Conservation (phyloP, 2,329 filamentous ascomycete genomes). For the Emergomyces pasteurianus region DNA sequence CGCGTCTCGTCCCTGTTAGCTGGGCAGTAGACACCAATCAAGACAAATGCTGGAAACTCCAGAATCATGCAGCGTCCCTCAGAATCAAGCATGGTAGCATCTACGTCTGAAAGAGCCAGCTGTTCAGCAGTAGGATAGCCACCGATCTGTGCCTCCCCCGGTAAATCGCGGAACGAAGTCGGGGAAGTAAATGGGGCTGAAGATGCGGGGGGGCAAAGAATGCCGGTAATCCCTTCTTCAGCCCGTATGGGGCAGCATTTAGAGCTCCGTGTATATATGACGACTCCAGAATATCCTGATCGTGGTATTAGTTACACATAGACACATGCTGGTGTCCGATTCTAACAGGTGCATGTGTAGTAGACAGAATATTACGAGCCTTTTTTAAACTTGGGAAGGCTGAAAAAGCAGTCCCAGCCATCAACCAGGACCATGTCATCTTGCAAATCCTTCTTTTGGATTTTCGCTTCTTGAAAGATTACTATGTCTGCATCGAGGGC, state of each 20-base stretch:
- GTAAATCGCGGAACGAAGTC: slow-evolving; percentile 61
- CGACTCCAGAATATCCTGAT: slow-evolving; percentile 85
- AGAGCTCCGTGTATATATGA: slow-evolving; percentile 82
- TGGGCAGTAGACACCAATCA: slow-evolving; percentile 85
- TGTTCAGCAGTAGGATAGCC: slow-evolving; percentile 69
- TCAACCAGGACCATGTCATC: slow-evolving; percentile 95
- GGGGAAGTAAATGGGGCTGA: slow-evolving; percentile 58
- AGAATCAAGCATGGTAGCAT: slow-evolving; percentile 65
- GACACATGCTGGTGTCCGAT: not conserved
- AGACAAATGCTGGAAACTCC: slow-evolving; percentile 88
- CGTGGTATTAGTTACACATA: slow-evolving; percentile 2
- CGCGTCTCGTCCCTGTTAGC: slow-evolving; percentile 76
- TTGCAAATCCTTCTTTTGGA: slow-evolving; percentile 77
- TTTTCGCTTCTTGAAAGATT: slow-evolving; percentile 92
- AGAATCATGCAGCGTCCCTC: slow-evolving; percentile 86
- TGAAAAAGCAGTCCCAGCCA: slow-evolving; percentile 96
- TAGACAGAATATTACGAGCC: slow-evolving; percentile 38
- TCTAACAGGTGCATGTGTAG: not conserved
- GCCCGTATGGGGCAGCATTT: slow-evolving; percentile 77
- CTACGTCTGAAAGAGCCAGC: slow-evolving; percentile 47
- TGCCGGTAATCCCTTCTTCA: slow-evolving; percentile 85
- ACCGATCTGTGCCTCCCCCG: slow-evolving; percentile 64
- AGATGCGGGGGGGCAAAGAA: slow-evolving; percentile 62
- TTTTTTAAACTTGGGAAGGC: slow-evolving; percentile 85
- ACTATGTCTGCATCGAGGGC: slow-evolving; percentile 85